Evolutionary conservation across 2,329 filamentous ascomycete genomes (phyloP), one percentile per base, ranked within the genome.

Genomic region (Periconia sp.): DNA sequence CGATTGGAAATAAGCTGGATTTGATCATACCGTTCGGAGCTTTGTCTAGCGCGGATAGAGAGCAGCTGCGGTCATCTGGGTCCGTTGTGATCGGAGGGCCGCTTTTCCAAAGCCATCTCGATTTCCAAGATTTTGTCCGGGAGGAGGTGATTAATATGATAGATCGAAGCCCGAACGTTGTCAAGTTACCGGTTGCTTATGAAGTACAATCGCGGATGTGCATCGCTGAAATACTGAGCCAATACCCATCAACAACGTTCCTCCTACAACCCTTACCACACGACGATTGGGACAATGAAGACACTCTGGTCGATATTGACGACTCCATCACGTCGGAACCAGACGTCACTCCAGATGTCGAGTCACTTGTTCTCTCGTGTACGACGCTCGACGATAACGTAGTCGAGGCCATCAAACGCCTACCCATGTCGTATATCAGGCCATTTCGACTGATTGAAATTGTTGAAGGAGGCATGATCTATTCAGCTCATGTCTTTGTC

Each of bases 381-480:
- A 24, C 21, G 3, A 38, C 29, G 1, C 18, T 48, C 9, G 23
- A 41, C 26, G 38, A 48, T n/a, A 23, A 17, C 18, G 36, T 34
- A 9, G 36, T 46, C 21, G 13, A 41, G n/a, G 31, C 31, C 12
- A 38, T 52, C 31, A 41, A 46, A 19, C 21, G 17, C 4, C 45
- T 52, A 10, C 35, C 34, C 4, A 49, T 52, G 1, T 46, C 42
- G 16, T 31, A 49, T 2, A 21, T 22, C 2, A 24, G 15, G n/a
- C 41, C 49, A 4, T 52, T 38, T 23, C 19, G 41, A 15, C 28
- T 52, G 8, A 39, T 40, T 4, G 41, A 49, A 30, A 15, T 43
- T 5, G 34, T 47, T n/a, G 25, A 32, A 10, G 36, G 37, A 9
- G 48, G 44, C 10, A 24, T 26, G 5, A n/a, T 24, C n/a, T 51